A percentile compares a stretch with the other conserved stretches of the same genome.
Evolutionary conservation across 768 basidiomycete genomes (phyloP).

Genomic region (Podaxis mareebaensis): DNA sequence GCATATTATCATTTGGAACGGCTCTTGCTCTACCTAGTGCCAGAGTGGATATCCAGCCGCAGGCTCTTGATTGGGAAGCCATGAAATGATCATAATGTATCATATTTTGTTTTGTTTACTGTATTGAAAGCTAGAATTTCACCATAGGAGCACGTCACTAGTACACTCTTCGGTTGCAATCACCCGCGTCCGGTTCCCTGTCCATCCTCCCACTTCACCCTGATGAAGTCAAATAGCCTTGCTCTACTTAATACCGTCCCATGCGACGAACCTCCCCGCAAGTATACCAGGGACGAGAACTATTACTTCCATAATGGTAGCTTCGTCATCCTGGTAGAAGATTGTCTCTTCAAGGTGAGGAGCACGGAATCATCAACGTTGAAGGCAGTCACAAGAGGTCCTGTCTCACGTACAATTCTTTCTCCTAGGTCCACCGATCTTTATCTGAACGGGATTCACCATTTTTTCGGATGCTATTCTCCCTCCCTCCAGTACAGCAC

Average conservation of each 20-base stretch:
- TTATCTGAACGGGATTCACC: background rate
- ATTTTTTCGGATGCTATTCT: constrained; percentile 2
- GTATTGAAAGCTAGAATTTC: too few relatives aligned
- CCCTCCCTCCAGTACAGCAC: background rate
- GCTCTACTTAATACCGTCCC: background rate
- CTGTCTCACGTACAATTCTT: background rate
- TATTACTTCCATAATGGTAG: constrained; percentile 1
- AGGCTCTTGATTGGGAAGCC: too few relatives aligned
- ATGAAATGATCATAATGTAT: too few relatives aligned
- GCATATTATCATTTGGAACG: too few relatives aligned
- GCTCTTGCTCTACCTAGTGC: too few relatives aligned
- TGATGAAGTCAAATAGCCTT: background rate
- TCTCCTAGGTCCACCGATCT: constrained; percentile 1
- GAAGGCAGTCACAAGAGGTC: too few relatives aligned
- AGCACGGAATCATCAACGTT: background rate
- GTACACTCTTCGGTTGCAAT: too few relatives aligned
- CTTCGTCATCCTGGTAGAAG: background rate
- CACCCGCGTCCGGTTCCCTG: too few relatives aligned
- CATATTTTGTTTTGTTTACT: too few relatives aligned
- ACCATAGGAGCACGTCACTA: too few relatives aligned
- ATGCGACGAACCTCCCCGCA: background rate
- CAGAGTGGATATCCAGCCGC: too few relatives aligned
- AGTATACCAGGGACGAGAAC: background rate
- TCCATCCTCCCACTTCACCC: background rate
- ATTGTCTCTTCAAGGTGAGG: background rate